Evolutionary conservation across 495 filamentous ascomycete genomes (phyloP).

Genomic region (Geoglossum glabrum): DNA sequence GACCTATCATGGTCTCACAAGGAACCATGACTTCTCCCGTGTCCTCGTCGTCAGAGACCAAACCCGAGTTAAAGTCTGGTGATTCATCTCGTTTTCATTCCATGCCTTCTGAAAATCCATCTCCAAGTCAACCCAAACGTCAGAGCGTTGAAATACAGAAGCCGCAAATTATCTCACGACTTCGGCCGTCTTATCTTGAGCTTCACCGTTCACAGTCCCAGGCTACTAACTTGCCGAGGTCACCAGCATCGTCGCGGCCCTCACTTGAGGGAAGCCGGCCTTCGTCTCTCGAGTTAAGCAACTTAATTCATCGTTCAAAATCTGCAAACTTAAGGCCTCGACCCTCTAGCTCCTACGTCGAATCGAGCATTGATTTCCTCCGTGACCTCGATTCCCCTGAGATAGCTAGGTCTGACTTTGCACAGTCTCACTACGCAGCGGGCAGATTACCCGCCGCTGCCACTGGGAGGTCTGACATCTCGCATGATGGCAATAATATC

Average conservation of each 20-base stretch:
- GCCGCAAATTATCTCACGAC: constrained; percentile 14
- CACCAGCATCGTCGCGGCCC: constrained; percentile 54
- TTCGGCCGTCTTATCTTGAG: constrained; percentile 22
- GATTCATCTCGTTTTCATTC: constrained; percentile 7
- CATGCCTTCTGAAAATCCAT: constrained; percentile 20
- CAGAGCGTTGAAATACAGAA: constrained; percentile 15
- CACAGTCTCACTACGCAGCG: neutral
- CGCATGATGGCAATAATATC: constrained; percentile 46
- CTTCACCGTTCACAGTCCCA: constrained; percentile 30
- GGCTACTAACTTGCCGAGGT: constrained; percentile 24
- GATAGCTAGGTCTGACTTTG: neutral
- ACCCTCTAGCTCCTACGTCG: constrained; percentile 58
- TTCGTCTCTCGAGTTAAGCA: constrained; percentile 35
- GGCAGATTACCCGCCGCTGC: constrained; percentile 19
- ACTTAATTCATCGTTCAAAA: constrained; percentile 36
- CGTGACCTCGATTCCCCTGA: constrained; percentile 33
- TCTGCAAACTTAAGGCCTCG: constrained; percentile 43
- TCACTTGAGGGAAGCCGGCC: constrained; percentile 62
- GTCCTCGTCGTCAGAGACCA: constrained; percentile 12
- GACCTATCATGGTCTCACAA: constrained; percentile 66
- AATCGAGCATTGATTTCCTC: constrained; percentile 58
- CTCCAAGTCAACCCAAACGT: constrained; percentile 31
- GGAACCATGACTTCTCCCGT: constrained; percentile 79
- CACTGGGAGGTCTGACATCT: constrained; percentile 21
- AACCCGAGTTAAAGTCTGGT: constrained; percentile 1